Evolutionary conservation across 768 basidiomycete genomes (phyloP), one percentile per base, ranked within the genome.

Genomic region (Termitomyces bulborhizus): DNA sequence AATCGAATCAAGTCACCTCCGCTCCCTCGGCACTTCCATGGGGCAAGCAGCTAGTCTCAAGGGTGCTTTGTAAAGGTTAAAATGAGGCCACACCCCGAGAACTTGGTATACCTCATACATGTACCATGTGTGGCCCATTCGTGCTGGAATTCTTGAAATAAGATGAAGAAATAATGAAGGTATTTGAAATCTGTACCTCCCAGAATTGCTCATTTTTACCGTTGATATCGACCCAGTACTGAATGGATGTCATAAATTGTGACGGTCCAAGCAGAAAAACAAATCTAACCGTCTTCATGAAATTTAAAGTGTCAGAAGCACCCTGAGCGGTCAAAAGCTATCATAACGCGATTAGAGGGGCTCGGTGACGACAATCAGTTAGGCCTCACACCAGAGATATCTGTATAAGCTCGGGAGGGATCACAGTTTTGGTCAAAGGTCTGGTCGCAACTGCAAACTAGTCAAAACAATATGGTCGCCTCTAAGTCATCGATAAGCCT

Each of bases 51-150:
- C 69, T 70, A 8, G 79, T 66, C 53, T 76, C 58, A 18, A 89
- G 75, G 4, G 86, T 88, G 64, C 85, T 86, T 47, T 37, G 18
- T 16, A 73, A 71, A 18, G 29, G 42, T 61, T 11, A 36, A 9
- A 18, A 15, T 9, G 9, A 13, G 12, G 18, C 12, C 29, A 15
- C 27, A n/a, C 1, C 34, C 11, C 6, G 27, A 46, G 32, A 39
- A 16, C 13, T 21, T 24, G 4, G 9, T 6, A 8, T 44, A 74
- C 76, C 76, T 78, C 71, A 73, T 72, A 62, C 78, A 80, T 6
- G 78, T 89, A 32, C 88, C 88, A 61, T 89, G 88, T 12, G 74
- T 80, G 9, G 69, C 57, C 87, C 87, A 89, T 66, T 89, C 88
- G 55, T 90, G 85, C 81, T 84, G 52, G 4, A 58, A 51, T 15